These are phyloP conservation scores for Hypocrella siamensis DNA, from an alignment of 2,329 filamentous ascomycete species.

Conservation along the genomic window DNA sequence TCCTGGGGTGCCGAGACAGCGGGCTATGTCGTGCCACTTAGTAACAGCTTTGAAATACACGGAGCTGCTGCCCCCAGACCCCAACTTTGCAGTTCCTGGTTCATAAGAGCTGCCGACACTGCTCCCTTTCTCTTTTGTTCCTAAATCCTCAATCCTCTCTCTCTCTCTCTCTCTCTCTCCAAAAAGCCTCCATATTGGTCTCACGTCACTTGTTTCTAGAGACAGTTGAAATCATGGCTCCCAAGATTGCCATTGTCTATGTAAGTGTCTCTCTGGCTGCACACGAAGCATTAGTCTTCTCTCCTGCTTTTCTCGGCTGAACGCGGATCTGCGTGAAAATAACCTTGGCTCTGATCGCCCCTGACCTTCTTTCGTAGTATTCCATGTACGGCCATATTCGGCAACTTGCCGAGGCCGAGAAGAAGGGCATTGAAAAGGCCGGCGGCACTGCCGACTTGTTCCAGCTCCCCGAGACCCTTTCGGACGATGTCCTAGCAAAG, in stretches of 20 bases:
- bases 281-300: slow-evolving; percentile 1
- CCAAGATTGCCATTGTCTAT: slow-evolving; percentile 82
- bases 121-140: too few species aligned
- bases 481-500: slow-evolving; percentile 68
- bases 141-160: too few species aligned
- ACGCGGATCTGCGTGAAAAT: neutral
- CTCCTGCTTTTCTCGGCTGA: neutral
- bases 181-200: too few species aligned
- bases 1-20: too few species aligned
- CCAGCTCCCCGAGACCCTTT: slow-evolving; percentile 81
- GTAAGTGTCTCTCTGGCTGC: slow-evolving; percentile 33
- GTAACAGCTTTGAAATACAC: too few species aligned
- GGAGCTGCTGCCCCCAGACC: too few species aligned
- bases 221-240: slow-evolving; percentile 66
- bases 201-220: too few species aligned
- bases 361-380: slow-evolving; percentile 39
- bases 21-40: too few species aligned
- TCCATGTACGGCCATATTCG: slow-evolving; percentile 88
- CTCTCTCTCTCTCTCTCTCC: too few species aligned
- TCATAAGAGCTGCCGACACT: too few species aligned
- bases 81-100: too few species aligned
- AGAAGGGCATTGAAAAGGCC: slow-evolving; percentile 74
- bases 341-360: neutral
- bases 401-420: slow-evolving; percentile 75
- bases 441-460: slow-evolving; percentile 70